Evolutionary conservation across 352 stramenopile species (phyloP), one percentile per base, ranked within the genome.

Genomic region (Phytophthora sojae): DNA sequence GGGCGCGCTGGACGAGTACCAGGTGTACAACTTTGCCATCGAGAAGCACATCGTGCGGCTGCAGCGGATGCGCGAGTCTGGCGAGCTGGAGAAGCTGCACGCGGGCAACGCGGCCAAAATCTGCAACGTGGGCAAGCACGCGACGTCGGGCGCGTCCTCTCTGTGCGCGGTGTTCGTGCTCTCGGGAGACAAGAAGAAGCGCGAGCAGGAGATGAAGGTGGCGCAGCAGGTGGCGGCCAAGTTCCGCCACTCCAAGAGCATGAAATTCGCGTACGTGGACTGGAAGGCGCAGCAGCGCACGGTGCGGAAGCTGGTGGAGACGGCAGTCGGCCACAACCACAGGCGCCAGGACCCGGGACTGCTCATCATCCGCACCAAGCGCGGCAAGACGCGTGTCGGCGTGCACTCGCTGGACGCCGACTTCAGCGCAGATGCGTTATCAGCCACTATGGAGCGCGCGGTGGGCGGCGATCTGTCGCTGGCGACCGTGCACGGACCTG

Each of bases 11-110:
- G 86, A 93, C 65, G 88, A 96, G 68, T 94, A 92, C 61, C 58
- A 74, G 17, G 84, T 96, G 52, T 94, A 94, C 70, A 94, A 93
- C 42, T 96, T 96, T 75, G 88, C 88, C 1, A 83, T 94, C 60
- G 85, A 94, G 56, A 91, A 92, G 49, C 86, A 96, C 70, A 89
- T 92, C 47, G 86, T 71, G 15, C 81, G 83, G 12, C 67, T 94
- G 23, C 79, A 91, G 57, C 83, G 77, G 32, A 83, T 90, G 82
- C 88, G 88, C 57, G 79, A 83, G 2, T 72, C 75, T 3, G 88
- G 86, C 7, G 84, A 89, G 51, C 69, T 96, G 44, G 88, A 96
- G 57, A 88, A 89, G 64, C 67, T 96, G 54, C 81, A 96, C 55
- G 66, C 71, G 17, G 80, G 86, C 19, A 96, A 94, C 65, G 82